Percentiles rank a stretch among this genome's conserved stretches.
These are phyloP conservation scores for Acacia confusa DNA, from an alignment of 306 rosid genomes.

Conservation along the genomic window DNA sequence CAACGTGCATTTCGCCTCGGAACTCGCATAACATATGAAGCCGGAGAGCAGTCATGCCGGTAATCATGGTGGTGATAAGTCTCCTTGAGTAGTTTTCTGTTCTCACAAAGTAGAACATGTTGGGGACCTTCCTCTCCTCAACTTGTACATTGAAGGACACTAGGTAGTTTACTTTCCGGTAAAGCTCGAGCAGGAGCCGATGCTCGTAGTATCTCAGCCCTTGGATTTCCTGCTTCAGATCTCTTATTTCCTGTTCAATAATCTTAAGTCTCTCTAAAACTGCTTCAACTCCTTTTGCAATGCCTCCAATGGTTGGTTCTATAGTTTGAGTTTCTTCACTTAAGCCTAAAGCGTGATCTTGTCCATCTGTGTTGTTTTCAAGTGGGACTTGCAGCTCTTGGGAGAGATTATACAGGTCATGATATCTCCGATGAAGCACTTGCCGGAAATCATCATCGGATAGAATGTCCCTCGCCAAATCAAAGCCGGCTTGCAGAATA, in stretches of 20 bases:
- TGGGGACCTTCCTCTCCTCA: conserved; percentile 95
- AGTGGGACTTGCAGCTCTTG: conserved; percentile 86
- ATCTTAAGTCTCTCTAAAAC: conserved; percentile 88
- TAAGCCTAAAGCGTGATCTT: conserved; percentile 46
- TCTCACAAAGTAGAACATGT: conserved; percentile 80
- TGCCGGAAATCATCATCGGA: conserved; percentile 89
- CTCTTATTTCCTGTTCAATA: conserved; percentile 93
- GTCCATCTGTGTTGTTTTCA: conserved; percentile 56
- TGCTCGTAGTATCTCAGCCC: conserved; percentile 93
- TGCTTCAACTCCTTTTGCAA: conserved; percentile 94
- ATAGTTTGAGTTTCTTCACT: conserved; percentile 56
- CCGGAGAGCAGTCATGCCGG: conserved; percentile 87
- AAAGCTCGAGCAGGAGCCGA: conserved; percentile 79
- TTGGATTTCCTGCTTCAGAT: conserved; percentile 93
- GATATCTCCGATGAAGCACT: conserved; percentile 85
- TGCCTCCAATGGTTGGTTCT: conserved; percentile 80
- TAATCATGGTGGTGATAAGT: conserved; percentile 69
- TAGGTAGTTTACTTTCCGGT: conserved; percentile 74
- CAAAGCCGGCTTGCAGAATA: conserved; percentile 68
- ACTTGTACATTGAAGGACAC: conserved; percentile 80
- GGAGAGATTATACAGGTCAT: conserved; percentile 79
- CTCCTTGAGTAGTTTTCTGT: conserved; percentile 91
- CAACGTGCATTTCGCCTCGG: conserved; percentile 87
- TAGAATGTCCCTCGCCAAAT: conserved; percentile 80
- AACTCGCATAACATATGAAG: conserved; percentile 92